Base-by-base conservation (phyloP, 352 stramenopile species). In the Phytophthora lateralis region DNA sequence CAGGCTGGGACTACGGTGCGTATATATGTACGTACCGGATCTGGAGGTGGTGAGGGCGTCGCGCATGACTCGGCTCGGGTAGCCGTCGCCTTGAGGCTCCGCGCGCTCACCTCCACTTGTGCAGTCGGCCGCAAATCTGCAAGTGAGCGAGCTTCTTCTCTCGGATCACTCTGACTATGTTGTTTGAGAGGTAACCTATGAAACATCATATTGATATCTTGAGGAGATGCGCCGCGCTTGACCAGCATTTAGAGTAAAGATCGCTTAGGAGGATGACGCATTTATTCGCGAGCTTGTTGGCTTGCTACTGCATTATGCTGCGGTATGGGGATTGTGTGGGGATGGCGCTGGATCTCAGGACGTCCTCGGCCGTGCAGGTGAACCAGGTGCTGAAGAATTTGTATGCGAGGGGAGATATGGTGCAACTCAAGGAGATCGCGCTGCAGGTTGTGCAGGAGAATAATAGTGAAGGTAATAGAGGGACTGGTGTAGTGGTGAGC, bases 361-460 rank as follows among this genome's bases (percentile, higher is more conserved):
- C 15, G 38, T 51, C 64, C 24, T 57, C 64, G 15, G 45, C 59
- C 4, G n/a, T 60, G 17, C 62, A 83, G 27, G 68, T 83, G 48
- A 58, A 84, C 43, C 41, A 45, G 6, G 37, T 76, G 34, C 67
- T 88, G 24, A 30, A 30, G 0, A 48, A 57, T 20, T 43, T 89
- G 21, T 91, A 91, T 45, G 24, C 15, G 0, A 57, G 53, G 17
- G 66, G 74, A 0, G 72, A 86, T 29, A 82, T 88, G 55, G 61
- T 84, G 29, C 69, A 80, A 46, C 63, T 92, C 15, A 76, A 79
- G 43, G 52, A 64, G 26, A 56, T 69, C 8, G 72, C 75, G 1
- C 44, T 70, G 58, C 52, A 71, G 26, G 55, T 87, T 6, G 71
- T 91, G 37, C 37, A 73, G 3, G 58, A 80, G 27, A 82, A 88